phyloP scores from a whole-genome alignment of 2,329 filamentous ascomycete species.

The Alternaria incomplexa region DNA sequence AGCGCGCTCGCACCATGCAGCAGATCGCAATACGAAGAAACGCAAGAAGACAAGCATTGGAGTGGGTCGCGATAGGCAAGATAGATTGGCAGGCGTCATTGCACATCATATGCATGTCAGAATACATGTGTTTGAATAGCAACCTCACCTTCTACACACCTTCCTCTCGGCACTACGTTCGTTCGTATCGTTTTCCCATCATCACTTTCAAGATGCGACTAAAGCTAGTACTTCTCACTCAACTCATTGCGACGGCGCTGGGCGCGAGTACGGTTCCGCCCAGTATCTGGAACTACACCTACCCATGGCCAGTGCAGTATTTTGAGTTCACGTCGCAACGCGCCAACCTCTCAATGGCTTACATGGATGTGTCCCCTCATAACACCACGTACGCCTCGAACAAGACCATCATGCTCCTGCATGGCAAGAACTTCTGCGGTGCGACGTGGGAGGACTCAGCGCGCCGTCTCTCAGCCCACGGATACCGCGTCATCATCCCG shows the following conservation, averaged over 20 bases:
- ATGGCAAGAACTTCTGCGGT: slow-evolving; percentile 65
- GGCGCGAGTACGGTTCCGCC: slow-evolving; percentile 17
- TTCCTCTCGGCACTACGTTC: no score
- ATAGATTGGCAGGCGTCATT: slow-evolving; percentile 4
- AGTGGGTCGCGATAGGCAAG: not conserved
- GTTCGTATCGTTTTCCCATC: not conserved
- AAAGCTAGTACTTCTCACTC: not conserved
- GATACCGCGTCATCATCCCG: slow-evolving; percentile 61
- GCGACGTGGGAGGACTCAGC: slow-evolving; percentile 60
- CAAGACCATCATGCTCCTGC: slow-evolving; percentile 56
- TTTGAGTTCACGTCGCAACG: slow-evolving; percentile 58
- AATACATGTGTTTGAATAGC: not conserved
- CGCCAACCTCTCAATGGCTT: slow-evolving; percentile 61
- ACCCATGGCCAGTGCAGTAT: slow-evolving; percentile 57
- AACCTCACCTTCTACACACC: not conserved
- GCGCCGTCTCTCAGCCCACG: slow-evolving; percentile 48
- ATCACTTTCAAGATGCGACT: slow-evolving; percentile 9
- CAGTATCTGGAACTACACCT: slow-evolving; percentile 50
- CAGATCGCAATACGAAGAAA: not conserved
- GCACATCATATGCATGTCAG: not conserved
- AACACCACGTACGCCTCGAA: slow-evolving; percentile 43
- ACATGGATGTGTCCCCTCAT: slow-evolving; percentile 59
- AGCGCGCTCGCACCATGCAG: not conserved
- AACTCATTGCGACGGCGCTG: slow-evolving; percentile 10
- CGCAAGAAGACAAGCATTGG: not conserved